phyloP scores from a whole-genome alignment of 2,329 filamentous ascomycete species.

The Seiridium unicorne region DNA sequence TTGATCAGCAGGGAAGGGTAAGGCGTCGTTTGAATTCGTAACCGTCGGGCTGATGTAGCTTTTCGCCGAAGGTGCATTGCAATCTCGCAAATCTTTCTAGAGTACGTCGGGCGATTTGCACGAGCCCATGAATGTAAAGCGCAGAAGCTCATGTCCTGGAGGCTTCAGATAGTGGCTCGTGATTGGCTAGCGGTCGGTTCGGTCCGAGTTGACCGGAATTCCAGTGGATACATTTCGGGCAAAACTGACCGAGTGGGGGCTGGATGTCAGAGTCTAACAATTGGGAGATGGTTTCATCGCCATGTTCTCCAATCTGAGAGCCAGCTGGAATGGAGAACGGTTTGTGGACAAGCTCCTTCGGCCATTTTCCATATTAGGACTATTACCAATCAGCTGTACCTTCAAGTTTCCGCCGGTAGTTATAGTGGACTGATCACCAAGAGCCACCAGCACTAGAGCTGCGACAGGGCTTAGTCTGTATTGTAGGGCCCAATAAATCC shows the following conservation, averaged over 20 bases:
- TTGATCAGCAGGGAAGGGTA: not conserved
- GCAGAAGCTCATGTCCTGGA: not conserved
- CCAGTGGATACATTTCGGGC: constrained; percentile 1
- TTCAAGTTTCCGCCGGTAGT: not conserved
- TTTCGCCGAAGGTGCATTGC: not conserved
- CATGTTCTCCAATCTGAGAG: not conserved
- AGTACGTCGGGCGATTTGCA: not conserved
- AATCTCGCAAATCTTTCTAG: not conserved
- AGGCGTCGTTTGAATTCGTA: not conserved
- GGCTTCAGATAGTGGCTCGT: not conserved
- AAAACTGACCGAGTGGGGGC: not conserved
- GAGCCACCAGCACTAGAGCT: not conserved
- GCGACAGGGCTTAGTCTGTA: not conserved
- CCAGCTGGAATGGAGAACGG: not conserved
- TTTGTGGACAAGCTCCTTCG: not conserved
- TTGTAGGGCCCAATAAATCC: too few species aligned
- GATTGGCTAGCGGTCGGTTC: not conserved
- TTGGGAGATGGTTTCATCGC: not conserved
- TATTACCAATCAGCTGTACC: not conserved
- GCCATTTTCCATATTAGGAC: not conserved
- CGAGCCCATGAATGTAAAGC: not conserved
- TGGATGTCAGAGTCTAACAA: not conserved
- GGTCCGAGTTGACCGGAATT: constrained; percentile 6
- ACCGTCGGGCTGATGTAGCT: constrained; percentile 1
- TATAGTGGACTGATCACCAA: not conserved